Base-by-base conservation (phyloP, 2,329 filamentous ascomycete genomes). In the Fusarium chaquense region DNA sequence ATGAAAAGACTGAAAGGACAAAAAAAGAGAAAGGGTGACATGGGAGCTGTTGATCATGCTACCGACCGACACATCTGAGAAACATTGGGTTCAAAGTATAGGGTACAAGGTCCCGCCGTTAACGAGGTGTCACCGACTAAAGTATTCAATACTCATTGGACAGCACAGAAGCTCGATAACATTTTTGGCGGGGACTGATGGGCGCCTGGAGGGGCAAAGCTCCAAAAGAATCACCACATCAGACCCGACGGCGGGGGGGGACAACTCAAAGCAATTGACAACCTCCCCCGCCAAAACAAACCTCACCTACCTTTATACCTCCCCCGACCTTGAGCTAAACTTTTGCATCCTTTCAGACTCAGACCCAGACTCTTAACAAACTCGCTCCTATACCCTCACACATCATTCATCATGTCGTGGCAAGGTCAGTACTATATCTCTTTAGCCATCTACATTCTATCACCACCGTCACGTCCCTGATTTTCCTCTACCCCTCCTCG, bases 331-430 rank as follows among this genome's bases (percentile, higher is more conserved):
- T 20, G 36, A 40, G 20, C 49, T 41, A 30, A 51, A 51, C 49
- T 51, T 41, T 60, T 71, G 55, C 58, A 61, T 54, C 70, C 58
- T 67, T 58, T 61, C 61, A 54, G 44, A 46, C 22, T 54, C 60
- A 35, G 43, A 51, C 54, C 58, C 61, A 54, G 44, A 46, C 18
- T 54, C 60, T 35, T 46, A 51, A 41, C 49, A 65, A 53, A 56
- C 61, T 54, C 32, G 57, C 43, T 46, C 45, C 49, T 57, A 57
- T 67, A 50, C 35, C 57, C 54, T 65, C 54, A 56, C 63, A 64
- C 46, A 40, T 62, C 65, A 51, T 51, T 11, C 73, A 87, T 75
- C 78, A 91, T 92, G 90, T 92, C 90, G 82, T 92, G 90, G 90
- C 90, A 93, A 90, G 88, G 91, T 92, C 77, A 76, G 77, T 77